Base-by-base conservation (phyloP, 352 stramenopile genomes). In the Pythium guiyangense region DNA sequence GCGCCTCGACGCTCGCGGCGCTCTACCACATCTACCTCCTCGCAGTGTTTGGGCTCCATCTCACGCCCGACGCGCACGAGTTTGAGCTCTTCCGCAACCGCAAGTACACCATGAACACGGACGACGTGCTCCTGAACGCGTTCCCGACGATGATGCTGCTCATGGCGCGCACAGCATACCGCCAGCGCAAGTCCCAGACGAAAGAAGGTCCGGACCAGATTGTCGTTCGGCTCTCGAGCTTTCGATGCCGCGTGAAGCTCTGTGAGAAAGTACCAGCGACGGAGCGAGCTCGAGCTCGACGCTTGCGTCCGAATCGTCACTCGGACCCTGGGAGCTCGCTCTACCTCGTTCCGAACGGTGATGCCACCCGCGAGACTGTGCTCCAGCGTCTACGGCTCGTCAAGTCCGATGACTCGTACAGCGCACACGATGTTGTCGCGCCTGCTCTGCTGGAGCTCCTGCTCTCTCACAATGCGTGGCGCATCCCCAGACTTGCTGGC, bases 71-170 rank as follows among this genome's bases (percentile, higher is more conserved):
- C 22, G n/a, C 51, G 15, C 51, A 60, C 4, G 11, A 45, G 3
- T 44, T 55, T 27, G 25, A 54, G 52, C 45, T 64, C 34, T 29
- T 69, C 22, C 22, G 22, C 26, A 52, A 56, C 18, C 31, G 34
- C 15, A 37, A 31, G 4, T 45, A 37, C 9, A 29, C 52, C 4
- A 39, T 69, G 9, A 59, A 34, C 12, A 59, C 59, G 17, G 22
- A 53, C 27, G 62, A 69, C 43, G 26, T 67, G 35, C 20, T 78
- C 49, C 25, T 70, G 14, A 72, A 71, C 37, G 43, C 61, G 10
- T 69, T 59, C 49, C 54, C 52, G 11, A 78, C 66, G 2, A 55
- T 65, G 49, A 31, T 74, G 15, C 51, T 73, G 4, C 57, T 74
- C 4, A 63, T 73, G 47, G 27, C 67, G 4, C 53, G 70, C 10